Percentiles rank a stretch among this genome's conserved stretches.
phyloP scores from a whole-genome alignment of 495 filamentous ascomycete genomes.

The Penicillium malachiteum region DNA sequence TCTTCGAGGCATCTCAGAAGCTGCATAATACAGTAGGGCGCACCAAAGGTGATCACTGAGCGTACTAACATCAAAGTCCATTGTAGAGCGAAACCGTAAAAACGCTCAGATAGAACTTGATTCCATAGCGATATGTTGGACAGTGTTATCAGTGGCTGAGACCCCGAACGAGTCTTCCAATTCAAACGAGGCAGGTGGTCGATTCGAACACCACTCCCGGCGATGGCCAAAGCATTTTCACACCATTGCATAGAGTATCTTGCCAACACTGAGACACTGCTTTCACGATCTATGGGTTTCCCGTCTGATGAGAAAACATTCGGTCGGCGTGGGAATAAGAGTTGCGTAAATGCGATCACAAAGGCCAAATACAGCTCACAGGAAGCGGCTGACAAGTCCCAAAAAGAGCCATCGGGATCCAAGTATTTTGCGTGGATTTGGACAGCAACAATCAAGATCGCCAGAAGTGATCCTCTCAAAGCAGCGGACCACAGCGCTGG shows the following conservation, averaged over 20 bases:
- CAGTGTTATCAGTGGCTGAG: neutral
- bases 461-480: neutral
- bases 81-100: neutral
- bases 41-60: neutral
- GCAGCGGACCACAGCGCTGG: neutral
- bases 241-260: conserved; percentile 1
- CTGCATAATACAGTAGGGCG: neutral
- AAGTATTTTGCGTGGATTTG: neutral
- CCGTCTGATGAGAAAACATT: neutral
- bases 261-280: neutral
- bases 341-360: neutral
- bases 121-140: neutral
- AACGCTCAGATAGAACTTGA: neutral
- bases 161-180: neutral
- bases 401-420: neutral
- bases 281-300: neutral
- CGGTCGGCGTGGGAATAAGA: conserved; percentile 1
- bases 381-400: neutral
- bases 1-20: neutral
- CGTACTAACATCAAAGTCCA: neutral
- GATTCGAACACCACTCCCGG: neutral
- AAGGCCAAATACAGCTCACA: neutral
- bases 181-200: neutral
- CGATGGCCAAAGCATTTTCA: neutral
- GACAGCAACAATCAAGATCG: neutral